phyloP scores from a whole-genome alignment of 2,329 filamentous ascomycete genomes.

The Colletotrichum nymphaeae region DNA sequence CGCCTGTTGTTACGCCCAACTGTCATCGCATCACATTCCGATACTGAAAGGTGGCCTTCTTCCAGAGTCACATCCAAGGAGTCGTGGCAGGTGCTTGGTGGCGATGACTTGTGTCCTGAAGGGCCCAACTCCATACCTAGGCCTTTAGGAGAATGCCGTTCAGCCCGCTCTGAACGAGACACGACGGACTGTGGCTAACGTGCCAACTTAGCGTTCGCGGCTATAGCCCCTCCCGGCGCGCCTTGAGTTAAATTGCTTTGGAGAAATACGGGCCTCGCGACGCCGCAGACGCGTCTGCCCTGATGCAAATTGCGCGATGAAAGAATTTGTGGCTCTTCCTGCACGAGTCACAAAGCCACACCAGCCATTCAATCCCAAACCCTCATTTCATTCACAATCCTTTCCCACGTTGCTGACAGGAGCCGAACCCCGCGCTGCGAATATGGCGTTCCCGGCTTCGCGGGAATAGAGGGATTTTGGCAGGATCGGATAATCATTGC shows the following conservation, averaged over 20 bases:
- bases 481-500: not conserved
- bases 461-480: not conserved
- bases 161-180: slow-evolving; percentile 17
- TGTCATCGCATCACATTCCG: slow-evolving; percentile 11
- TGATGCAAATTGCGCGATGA: slow-evolving; percentile 14
- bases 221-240: slow-evolving; percentile 24
- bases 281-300: slow-evolving; percentile 27
- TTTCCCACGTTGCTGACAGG: slow-evolving; percentile 23
- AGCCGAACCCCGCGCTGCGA: slow-evolving; percentile 4
- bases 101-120: not conserved
- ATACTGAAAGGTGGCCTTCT: slow-evolving; percentile 22
- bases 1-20: not conserved
- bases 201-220: slow-evolving; percentile 7
- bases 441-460: slow-evolving; percentile 16
- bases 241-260: slow-evolving; percentile 24
- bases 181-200: slow-evolving; percentile 7
- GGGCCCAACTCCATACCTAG: not conserved
- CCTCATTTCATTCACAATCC: slow-evolving; percentile 31
- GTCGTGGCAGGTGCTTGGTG: not conserved
- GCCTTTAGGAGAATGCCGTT: not conserved
- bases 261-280: slow-evolving; percentile 21
- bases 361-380: slow-evolving; percentile 30
- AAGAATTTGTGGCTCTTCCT: slow-evolving; percentile 32
- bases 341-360: slow-evolving; percentile 31
- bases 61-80: not conserved